Base-by-base conservation (phyloP, 441 rosid species). In the Jatropha multifida region DNA sequence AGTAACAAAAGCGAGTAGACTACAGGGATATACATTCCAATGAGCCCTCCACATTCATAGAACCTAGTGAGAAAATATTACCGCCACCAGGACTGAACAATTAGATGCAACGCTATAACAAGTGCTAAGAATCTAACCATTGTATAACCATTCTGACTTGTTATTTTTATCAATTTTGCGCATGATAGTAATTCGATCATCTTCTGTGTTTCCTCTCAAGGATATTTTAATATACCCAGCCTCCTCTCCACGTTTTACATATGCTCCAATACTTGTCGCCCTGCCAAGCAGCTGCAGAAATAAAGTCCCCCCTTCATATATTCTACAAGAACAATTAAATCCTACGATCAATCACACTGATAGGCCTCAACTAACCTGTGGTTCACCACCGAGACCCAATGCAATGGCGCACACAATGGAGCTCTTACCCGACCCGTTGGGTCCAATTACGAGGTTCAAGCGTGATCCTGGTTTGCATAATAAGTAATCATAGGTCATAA, bases 371-470 rank as follows among this genome's bases (percentile, higher is more conserved):
- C 91, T 60, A 79, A 91, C 97, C 91, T 86, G 96, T 75, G 99
- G 94, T 79, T 96, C 98, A 18, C 97, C 97, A 66, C 97, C 93
- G 37, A 96, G 93, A 73, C 97, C 91, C 76, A 96, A 94, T 3
- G 97, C 99, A 80, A 93, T 94, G 76, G 98, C 99, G 68, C 99
- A 96, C 52, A 96, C 99, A 77, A 96, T 87, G 71, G 99, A 90
- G 81, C 99, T 96, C 86, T 96, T 96, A 32, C 99, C 98, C 1
- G 97, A 94, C 60, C 98, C 99, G 66, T 96, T 96, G 17, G 98
- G 99, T 73, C 98, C 99, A 81, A 94, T 91, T 5, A 96, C 94
- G 74, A 96, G 94, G 87, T 94, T 94, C 75, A 96, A 81, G 27
- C 97, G 93, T 20, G 99, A 83, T 18, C 92, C 93, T 23, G 98